Evolutionary conservation across 768 basidiomycete genomes (phyloP).

Genomic region (Boletus insuetus): DNA sequence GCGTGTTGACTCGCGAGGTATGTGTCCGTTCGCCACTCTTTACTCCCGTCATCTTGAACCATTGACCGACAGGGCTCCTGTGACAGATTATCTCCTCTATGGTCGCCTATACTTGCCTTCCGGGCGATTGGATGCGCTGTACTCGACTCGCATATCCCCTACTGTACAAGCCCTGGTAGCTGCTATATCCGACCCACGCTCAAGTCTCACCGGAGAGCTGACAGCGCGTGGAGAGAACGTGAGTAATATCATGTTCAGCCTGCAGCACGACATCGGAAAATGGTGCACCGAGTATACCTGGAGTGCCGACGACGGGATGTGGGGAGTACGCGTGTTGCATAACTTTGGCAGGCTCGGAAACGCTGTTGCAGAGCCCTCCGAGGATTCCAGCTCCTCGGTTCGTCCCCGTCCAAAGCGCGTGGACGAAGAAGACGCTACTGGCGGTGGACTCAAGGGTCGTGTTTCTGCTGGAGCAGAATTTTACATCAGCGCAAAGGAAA

Average conservation of each 20-base stretch:
- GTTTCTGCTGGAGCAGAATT: conserved; percentile 91
- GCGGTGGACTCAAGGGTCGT: conserved; percentile 86
- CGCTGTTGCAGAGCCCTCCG: conserved; percentile 36
- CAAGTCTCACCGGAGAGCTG: conserved; percentile 41
- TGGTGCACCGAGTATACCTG: conserved; percentile 95
- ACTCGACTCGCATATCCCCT: conserved; percentile 75
- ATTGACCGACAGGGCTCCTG: conserved; percentile 19
- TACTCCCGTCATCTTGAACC: conserved; percentile 8
- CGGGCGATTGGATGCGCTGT: conserved; percentile 84
- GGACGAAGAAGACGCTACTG: conserved; percentile 92
- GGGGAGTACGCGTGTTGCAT: conserved; percentile 82
- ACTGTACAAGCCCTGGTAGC: conserved; percentile 82
- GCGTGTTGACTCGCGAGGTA: conserved; percentile 73
- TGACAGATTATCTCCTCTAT: conserved; percentile 86
- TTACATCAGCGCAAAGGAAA: conserved; percentile 91
- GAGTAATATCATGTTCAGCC: conserved; percentile 75
- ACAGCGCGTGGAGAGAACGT: conserved; percentile 43
- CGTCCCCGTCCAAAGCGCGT: conserved; percentile 63
- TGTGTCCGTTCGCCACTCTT: conserved; percentile 19
- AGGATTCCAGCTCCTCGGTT: conserved; percentile 25
- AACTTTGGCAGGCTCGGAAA: conserved; percentile 79
- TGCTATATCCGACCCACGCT: conserved; percentile 79
- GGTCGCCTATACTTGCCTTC: conserved; percentile 90
- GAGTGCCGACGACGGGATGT: conserved; percentile 93
- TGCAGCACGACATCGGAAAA: conserved; percentile 90